These are phyloP conservation scores for Parsonsia alboflavescens DNA, from an alignment of 257 asterid species.

Conservation along the genomic window DNA sequence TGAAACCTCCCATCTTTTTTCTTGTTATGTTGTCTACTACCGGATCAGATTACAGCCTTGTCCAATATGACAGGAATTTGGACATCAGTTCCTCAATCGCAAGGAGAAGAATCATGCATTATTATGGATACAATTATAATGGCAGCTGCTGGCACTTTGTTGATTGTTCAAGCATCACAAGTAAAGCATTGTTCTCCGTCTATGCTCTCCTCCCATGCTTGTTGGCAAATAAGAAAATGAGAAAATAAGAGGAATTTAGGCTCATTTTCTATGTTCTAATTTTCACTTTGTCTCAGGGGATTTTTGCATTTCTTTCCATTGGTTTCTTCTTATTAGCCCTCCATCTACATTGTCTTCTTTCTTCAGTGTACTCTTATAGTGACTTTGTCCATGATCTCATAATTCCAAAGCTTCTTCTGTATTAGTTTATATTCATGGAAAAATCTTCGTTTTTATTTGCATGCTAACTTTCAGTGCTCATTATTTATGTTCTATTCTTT, in stretches of 20 bases:
- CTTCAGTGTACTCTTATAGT: no score
- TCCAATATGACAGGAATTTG: slow-evolving; percentile 59
- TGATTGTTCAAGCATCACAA: slow-evolving; percentile 62
- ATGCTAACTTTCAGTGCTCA: background rate
- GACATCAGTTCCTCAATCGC: slow-evolving; percentile 49
- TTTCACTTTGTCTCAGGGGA: no score
- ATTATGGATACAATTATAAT: slow-evolving; percentile 66
- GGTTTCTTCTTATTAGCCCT: background rate
- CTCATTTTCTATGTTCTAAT: background rate
- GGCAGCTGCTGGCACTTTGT: slow-evolving; percentile 52
- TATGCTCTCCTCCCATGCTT: background rate
- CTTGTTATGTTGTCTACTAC: background rate
- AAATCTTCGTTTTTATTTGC: background rate
- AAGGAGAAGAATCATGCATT: slow-evolving; percentile 56
- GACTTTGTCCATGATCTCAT: no score
- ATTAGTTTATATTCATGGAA: background rate
- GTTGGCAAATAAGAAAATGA: background rate
- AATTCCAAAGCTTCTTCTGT: no score
- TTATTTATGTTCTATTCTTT: background rate
- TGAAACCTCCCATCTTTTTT: slow-evolving; percentile 6
- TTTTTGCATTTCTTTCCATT: background rate
- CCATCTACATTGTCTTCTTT: background rate
- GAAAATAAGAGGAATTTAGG: background rate
- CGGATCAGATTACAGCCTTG: slow-evolving; percentile 3
- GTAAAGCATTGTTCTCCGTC: slow-evolving; percentile 30